These are phyloP conservation scores for Macrocybe gigantea DNA, from an alignment of 768 basidiomycete genomes.

Conservation along the genomic window DNA sequence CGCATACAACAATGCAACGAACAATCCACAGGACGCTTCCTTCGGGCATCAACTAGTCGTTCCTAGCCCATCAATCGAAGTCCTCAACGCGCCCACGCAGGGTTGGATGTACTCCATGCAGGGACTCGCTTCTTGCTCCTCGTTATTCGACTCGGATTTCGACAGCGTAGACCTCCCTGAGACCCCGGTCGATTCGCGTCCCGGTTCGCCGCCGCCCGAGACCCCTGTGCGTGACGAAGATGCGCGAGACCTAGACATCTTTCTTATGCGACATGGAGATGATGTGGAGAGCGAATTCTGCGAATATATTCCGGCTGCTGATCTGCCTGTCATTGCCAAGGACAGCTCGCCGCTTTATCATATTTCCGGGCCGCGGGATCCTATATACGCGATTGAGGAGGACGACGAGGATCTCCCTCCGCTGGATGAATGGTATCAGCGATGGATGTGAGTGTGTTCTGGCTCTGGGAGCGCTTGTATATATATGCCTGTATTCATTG, in stretches of 20 bases:
- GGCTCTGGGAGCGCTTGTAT: not conserved
- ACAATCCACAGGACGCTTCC: slow-evolving; percentile 29
- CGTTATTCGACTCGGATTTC: not conserved
- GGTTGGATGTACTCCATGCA: not conserved
- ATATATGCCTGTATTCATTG: not conserved
- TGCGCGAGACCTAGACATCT: slow-evolving; percentile 8
- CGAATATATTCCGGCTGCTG: no score
- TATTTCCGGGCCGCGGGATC: not conserved
- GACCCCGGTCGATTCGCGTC: slow-evolving; percentile 9
- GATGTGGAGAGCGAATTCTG: slow-evolving; percentile 1
- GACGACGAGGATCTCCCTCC: slow-evolving; percentile 35
- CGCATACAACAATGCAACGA: slow-evolving; percentile 26
- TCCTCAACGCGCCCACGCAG: slow-evolving; percentile 16
- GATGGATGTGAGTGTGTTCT: not conserved
- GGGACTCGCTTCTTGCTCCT: no score
- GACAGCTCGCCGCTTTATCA: no score
- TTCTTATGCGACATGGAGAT: slow-evolving; percentile 5
- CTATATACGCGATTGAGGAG: slow-evolving; percentile 21
- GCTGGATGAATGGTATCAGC: slow-evolving; percentile 35
- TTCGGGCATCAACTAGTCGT: slow-evolving; percentile 28
- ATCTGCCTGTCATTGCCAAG: no score
- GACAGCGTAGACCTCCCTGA: slow-evolving; percentile 9
- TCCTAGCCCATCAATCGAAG: slow-evolving; percentile 15
- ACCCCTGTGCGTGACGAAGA: slow-evolving; percentile 18
- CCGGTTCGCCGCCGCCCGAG: slow-evolving; percentile 14